phyloP scores from a whole-genome alignment of 768 basidiomycete species.

The Suillus ampliporus region DNA sequence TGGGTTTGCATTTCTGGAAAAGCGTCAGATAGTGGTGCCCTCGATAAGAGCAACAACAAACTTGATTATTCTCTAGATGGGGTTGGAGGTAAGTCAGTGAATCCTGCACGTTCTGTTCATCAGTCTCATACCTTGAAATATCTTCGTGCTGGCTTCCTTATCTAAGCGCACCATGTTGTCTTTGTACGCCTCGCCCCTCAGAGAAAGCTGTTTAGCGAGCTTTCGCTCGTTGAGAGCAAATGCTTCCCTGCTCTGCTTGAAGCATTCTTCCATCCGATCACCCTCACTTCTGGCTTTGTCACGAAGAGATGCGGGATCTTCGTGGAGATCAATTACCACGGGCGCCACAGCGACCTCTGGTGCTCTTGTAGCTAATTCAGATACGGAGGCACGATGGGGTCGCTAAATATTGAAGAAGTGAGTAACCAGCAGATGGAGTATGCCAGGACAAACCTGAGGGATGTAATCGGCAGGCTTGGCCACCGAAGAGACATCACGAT shows the following conservation, averaged over 20 bases:
- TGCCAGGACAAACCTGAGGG: background rate
- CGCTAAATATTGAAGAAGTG: background rate
- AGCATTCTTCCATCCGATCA: conserved; percentile 68
- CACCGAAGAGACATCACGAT: background rate
- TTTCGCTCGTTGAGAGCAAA: conserved; percentile 71
- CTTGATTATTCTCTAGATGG: conserved; percentile 10
- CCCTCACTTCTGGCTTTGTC: conserved; percentile 74
- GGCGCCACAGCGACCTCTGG: background rate
- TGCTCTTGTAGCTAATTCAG: background rate
- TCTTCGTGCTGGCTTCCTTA: conserved; percentile 79
- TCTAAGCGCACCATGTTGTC: conserved; percentile 75
- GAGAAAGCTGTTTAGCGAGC: too few species aligned
- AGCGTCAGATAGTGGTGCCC: background rate
- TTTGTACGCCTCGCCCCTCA: conserved; percentile 78
- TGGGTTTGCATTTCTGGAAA: conserved; percentile 43
- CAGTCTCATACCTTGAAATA: conserved; percentile 64
- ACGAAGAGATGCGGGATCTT: conserved; percentile 60
- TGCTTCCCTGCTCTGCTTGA: conserved; percentile 70
- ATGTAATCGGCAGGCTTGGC: background rate
- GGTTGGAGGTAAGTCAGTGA: background rate
- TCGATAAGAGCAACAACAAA: background rate
- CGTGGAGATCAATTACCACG: background rate
- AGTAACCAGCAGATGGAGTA: background rate
- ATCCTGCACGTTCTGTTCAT: conserved; percentile 19
- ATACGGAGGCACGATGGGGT: too few species aligned